Evolutionary conservation across 495 filamentous ascomycete genomes (phyloP).

Genomic region (Ramalina intermedia): DNA sequence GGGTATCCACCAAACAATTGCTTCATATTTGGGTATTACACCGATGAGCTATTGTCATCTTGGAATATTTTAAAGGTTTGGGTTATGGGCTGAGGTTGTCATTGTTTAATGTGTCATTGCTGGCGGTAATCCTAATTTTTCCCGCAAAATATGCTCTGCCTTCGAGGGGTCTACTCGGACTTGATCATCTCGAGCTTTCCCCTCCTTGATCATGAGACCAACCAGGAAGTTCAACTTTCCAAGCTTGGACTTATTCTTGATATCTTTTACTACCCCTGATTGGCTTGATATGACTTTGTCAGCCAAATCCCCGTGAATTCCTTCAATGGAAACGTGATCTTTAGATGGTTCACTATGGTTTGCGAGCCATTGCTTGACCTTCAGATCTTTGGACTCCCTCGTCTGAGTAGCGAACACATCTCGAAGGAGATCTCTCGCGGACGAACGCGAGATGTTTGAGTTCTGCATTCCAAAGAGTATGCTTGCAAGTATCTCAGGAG

Average conservation of each 20-base stretch:
- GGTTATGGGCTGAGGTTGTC: too few species aligned
- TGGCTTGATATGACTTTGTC: slow-evolving; percentile 32
- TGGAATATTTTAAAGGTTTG: too few species aligned
- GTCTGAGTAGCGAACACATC: slow-evolving; percentile 40
- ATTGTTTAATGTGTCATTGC: too few species aligned
- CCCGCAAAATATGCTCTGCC: slow-evolving; percentile 51
- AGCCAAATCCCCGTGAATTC: slow-evolving; percentile 31
- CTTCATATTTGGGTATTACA: too few species aligned
- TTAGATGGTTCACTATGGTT: too few species aligned
- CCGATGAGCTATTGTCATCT: too few species aligned
- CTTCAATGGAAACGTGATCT: slow-evolving; percentile 14
- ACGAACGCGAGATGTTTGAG: slow-evolving; percentile 56
- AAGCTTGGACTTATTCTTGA: slow-evolving; percentile 46
- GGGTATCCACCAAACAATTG: too few species aligned
- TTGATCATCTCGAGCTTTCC: slow-evolving; percentile 38
- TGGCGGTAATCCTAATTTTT: slow-evolving; percentile 3
- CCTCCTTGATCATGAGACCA: slow-evolving; percentile 74
- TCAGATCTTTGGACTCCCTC: slow-evolving; percentile 40
- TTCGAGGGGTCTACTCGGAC: slow-evolving; percentile 49
- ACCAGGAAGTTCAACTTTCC: slow-evolving; percentile 80
- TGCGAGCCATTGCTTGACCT: slow-evolving; percentile 44
- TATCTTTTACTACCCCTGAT: slow-evolving; percentile 49
- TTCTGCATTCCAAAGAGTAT: slow-evolving; percentile 50
- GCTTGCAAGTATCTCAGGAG: slow-evolving; percentile 44
- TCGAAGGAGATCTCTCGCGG: slow-evolving; percentile 61